Conservation (phyloP, 2,329 filamentous ascomycete species). For the Penicillium brasilianum region DNA sequence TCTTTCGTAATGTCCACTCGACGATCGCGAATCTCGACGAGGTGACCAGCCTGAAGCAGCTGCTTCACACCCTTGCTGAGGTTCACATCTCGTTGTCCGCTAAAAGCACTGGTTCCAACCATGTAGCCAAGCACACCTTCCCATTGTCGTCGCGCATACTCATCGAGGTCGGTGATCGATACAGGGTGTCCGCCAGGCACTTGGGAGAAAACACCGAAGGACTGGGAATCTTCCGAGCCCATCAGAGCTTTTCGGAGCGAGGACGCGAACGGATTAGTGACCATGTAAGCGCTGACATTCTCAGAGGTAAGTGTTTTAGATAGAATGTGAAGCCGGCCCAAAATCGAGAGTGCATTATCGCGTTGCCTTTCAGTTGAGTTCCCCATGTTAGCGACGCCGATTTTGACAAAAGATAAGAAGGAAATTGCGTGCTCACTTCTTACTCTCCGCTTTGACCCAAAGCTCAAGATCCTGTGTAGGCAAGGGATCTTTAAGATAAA, state of each 20-base stretch:
- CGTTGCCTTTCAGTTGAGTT: conserved; percentile 63
- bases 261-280: conserved; percentile 80
- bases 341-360: conserved; percentile 79
- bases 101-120: conserved; percentile 63
- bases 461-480: conserved; percentile 78
- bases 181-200: conserved; percentile 67
- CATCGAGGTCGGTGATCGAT: conserved; percentile 75
- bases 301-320: conserved; percentile 65
- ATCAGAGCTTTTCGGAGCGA: conserved; percentile 87
- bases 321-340: conserved; percentile 86
- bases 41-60: conserved; percentile 76
- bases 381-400: background rate
- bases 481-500: conserved; percentile 86
- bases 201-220: conserved; percentile 84
- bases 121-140: conserved; percentile 96
- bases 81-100: conserved; percentile 53
- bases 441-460: conserved; percentile 77
- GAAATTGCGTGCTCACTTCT: conserved; percentile 50
- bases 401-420: background rate
- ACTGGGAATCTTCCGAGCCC: conserved; percentile 81
- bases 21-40: conserved; percentile 68
- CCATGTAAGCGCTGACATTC: conserved; percentile 71
- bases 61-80: conserved; percentile 82
- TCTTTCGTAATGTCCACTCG: conserved; percentile 81
- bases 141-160: conserved; percentile 87